A percentile compares a stretch with the other conserved stretches of the same genome.
Evolutionary conservation across 768 basidiomycete genomes (phyloP).

Genomic region (Kwoniella heveanensis): DNA sequence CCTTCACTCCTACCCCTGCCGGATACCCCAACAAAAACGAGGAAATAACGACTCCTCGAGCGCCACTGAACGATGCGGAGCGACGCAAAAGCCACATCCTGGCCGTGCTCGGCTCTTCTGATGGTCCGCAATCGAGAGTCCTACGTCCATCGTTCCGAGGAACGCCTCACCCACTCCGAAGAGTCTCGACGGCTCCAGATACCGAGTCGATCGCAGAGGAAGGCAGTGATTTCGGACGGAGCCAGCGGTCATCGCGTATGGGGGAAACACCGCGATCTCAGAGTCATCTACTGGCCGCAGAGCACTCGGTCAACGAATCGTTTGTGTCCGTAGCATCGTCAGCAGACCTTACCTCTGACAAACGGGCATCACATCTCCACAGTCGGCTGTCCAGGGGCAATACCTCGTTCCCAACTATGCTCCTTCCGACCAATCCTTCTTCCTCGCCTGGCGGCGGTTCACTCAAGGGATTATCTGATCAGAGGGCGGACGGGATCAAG

Average conservation of each 20-base stretch:
- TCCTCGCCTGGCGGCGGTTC: conserved; percentile 30
- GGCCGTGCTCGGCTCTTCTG: conserved; percentile 43
- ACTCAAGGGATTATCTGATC: conserved; percentile 32
- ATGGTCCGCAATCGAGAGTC: conserved; percentile 26
- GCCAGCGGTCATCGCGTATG: neutral
- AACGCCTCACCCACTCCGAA: conserved; percentile 56
- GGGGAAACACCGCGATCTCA: conserved; percentile 10
- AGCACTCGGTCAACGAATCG: conserved; percentile 38
- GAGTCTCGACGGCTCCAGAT: conserved; percentile 32
- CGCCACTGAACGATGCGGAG: conserved; percentile 44
- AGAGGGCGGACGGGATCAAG: conserved; percentile 50
- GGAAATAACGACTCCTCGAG: conserved; percentile 41
- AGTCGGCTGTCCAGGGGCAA: conserved; percentile 37
- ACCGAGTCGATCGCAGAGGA: conserved; percentile 38
- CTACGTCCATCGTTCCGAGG: conserved; percentile 27
- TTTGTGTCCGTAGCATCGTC: conserved; percentile 54
- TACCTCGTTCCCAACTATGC: conserved; percentile 49
- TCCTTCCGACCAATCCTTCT: conserved; percentile 36
- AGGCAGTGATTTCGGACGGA: conserved; percentile 9
- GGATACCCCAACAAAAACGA: conserved; percentile 20
- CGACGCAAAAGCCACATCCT: conserved; percentile 48
- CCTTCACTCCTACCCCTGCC: conserved; percentile 40
- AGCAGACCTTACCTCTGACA: conserved; percentile 52
- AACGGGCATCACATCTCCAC: conserved; percentile 32
- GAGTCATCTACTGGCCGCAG: conserved; percentile 21